Evolutionary conservation across 768 basidiomycete genomes (phyloP), one percentile per base, ranked within the genome.

Genomic region (Pulveroboletus ravenelii): DNA sequence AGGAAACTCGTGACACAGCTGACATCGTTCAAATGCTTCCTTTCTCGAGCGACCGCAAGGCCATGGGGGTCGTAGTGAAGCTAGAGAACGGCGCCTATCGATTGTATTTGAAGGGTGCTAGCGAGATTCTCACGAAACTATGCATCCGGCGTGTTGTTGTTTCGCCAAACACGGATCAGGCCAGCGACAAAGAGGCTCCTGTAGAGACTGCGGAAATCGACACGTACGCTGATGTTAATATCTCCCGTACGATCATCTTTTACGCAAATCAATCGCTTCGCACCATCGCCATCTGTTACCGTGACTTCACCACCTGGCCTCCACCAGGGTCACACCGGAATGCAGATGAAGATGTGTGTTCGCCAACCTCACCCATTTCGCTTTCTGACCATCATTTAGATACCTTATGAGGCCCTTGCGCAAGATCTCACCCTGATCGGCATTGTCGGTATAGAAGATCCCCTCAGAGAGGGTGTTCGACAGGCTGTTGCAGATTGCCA

Each of bases 241-340:
- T 97, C 65, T 79, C 78, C 25, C 80, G 90, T 41, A 97, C 95
- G 13, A 97, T 94, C 69, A 94, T 95, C 57, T 95, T 96, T 70
- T 98, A 99, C 67, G 94, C 94, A 61, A 94, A 94, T 68, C 95
- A 98, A 72, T 88, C 84, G 12, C 82, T 97, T 10, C 83, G 95
- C 44, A 97, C 96, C 2, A 90, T 99, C 57, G 93, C 94, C 1
- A 70, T 97, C 40, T 96, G 94, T 67, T 97, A 97, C 64, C 79
- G 84, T 42, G 94, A 99, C 63, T 85, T 96, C 50, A 66, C 81
- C 6, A 67, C 73, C 1, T 97, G 95, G 94, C 95, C 95, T 10
- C 93, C 94, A 5, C 48, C 57, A 13, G 77, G 75, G 12, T 60
- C 70, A 35, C 50, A 59, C 2, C 54, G 62, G 13, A 63, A 76